Percentiles rank a stretch among this genome's conserved stretches.
Conservation (phyloP, 352 stramenopile genomes). For the Globisporangium radiosum region DNA sequence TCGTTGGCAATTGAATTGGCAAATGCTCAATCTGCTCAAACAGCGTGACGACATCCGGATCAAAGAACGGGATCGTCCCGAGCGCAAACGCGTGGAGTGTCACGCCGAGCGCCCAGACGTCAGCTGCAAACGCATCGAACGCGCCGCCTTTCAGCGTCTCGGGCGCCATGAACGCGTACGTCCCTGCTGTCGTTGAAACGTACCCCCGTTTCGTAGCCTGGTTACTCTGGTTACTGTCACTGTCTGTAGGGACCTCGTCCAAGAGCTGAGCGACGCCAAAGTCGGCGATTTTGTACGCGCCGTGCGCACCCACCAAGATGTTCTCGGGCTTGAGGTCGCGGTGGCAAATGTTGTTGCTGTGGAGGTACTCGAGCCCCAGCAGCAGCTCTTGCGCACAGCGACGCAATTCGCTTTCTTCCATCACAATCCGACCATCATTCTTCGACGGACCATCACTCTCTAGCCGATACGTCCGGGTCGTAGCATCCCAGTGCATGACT, state of each 20-base stretch:
- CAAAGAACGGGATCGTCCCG: slow-evolving; percentile 79
- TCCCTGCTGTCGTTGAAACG: slow-evolving; percentile 73
- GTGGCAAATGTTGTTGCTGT: slow-evolving; percentile 85
- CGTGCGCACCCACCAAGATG: slow-evolving; percentile 62
- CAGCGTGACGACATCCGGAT: slow-evolving; percentile 69
- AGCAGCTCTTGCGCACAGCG: slow-evolving; percentile 65
- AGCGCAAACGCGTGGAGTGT: slow-evolving; percentile 79
- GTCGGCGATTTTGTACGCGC: slow-evolving; percentile 78
- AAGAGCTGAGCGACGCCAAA: slow-evolving; percentile 84
- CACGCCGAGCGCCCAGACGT: slow-evolving; percentile 85
- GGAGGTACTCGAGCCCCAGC: slow-evolving; percentile 74
- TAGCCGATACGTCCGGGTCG: slow-evolving; percentile 44
- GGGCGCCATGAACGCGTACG: slow-evolving; percentile 81
- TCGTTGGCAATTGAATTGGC: slow-evolving; percentile 24
- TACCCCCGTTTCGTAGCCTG: slow-evolving; percentile 48
- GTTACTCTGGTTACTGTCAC: not conserved
- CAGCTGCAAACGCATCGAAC: slow-evolving; percentile 76
- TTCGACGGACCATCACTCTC: slow-evolving; percentile 4
- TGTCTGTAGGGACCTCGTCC: slow-evolving; percentile 22
- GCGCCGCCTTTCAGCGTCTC: slow-evolving; percentile 75
- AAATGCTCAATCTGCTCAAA: slow-evolving; percentile 80
- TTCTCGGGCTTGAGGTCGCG: slow-evolving; percentile 85
- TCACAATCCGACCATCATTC: slow-evolving; percentile 5
- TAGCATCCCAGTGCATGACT: slow-evolving; percentile 80
- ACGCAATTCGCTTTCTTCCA: slow-evolving; percentile 53